Percentiles rank a stretch among this genome's conserved stretches.
Conservation (phyloP, 1,284 basidiomycete genomes). For the Puccinia horiana region DNA sequence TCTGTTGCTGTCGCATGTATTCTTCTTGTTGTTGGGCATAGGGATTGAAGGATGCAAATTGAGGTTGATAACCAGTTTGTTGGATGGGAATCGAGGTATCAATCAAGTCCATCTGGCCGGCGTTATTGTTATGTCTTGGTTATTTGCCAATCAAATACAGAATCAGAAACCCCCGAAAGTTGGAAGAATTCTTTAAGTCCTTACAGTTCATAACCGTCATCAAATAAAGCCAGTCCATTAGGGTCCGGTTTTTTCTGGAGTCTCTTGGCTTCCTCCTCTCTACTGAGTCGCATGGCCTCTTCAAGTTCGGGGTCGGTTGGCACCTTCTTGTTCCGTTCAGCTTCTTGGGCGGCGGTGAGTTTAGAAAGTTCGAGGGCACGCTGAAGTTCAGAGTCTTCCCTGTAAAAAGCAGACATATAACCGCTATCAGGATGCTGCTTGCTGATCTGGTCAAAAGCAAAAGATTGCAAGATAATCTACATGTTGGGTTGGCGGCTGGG, state of each 20-base stretch:
- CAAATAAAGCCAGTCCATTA: constrained; percentile 43
- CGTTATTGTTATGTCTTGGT: constrained; percentile 54
- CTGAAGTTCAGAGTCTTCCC: constrained; percentile 78
- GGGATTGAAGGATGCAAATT: constrained; percentile 64
- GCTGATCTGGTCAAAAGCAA: not conserved
- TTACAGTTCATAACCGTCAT: constrained; percentile 45
- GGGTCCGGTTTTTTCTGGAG: constrained; percentile 44
- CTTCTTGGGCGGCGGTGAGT: constrained; percentile 47
- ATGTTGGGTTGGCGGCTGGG: constrained; percentile 38
- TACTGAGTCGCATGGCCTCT: constrained; percentile 75
- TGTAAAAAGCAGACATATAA: constrained; percentile 50
- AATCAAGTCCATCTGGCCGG: constrained; percentile 58
- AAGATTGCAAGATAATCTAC: not conserved
- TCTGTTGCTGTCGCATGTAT: constrained; percentile 55
- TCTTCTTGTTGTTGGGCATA: constrained; percentile 64
- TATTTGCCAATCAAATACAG: constrained; percentile 50
- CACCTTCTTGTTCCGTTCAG: constrained; percentile 37
- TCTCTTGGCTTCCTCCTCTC: constrained; percentile 70
- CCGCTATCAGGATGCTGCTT: not conserved
- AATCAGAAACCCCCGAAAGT: constrained; percentile 42
- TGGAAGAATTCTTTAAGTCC: not conserved
- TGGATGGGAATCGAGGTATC: constrained; percentile 60
- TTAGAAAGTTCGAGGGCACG: constrained; percentile 65
- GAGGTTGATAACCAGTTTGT: constrained; percentile 62
- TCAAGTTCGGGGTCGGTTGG: constrained; percentile 60